phyloP scores from a whole-genome alignment of 495 filamentous ascomycete species.

The Sporormia fimetaria region DNA sequence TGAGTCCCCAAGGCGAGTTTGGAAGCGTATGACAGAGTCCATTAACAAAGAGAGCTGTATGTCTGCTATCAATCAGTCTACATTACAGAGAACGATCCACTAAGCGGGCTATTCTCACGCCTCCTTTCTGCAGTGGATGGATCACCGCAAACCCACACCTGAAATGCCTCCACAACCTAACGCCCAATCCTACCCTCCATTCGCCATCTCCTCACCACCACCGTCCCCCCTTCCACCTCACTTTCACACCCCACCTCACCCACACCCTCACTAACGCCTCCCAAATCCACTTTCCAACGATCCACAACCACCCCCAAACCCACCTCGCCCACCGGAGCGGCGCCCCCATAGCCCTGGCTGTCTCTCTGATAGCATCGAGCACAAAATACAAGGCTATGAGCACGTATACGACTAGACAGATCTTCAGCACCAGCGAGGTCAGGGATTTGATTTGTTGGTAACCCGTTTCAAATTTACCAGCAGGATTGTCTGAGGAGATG shows the following conservation, averaged over 20 bases:
- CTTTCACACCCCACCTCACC: slow-evolving; percentile 14
- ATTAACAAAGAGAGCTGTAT: too few relatives aligned
- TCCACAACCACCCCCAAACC: slow-evolving; percentile 4
- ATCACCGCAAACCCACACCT: too few relatives aligned
- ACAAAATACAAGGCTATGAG: slow-evolving; percentile 18
- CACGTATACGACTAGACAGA: slow-evolving; percentile 18
- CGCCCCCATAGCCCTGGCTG: slow-evolving; percentile 7
- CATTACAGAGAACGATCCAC: too few relatives aligned
- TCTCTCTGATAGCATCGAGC: slow-evolving; percentile 20
- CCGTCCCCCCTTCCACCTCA: slow-evolving; percentile 6
- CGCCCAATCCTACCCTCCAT: too few relatives aligned
- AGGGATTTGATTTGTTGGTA: slow-evolving; percentile 4
- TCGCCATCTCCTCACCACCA: slow-evolving; percentile 1
- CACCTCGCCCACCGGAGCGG: slow-evolving; percentile 9
- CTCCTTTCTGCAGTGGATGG: too few relatives aligned
- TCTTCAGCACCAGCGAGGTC: slow-evolving; percentile 9
- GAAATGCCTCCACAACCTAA: too few relatives aligned
- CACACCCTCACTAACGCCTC: slow-evolving; percentile 4
- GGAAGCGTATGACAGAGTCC: too few relatives aligned
- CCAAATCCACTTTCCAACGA: neutral
- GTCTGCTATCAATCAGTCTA: too few relatives aligned
- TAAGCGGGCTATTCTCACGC: too few relatives aligned
- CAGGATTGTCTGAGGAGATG: neutral
- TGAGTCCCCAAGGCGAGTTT: too few relatives aligned
- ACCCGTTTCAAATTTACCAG: slow-evolving; percentile 8